These are phyloP conservation scores for Jatropha multifida DNA, from an alignment of 441 rosid genomes.

Conservation along the genomic window DNA sequence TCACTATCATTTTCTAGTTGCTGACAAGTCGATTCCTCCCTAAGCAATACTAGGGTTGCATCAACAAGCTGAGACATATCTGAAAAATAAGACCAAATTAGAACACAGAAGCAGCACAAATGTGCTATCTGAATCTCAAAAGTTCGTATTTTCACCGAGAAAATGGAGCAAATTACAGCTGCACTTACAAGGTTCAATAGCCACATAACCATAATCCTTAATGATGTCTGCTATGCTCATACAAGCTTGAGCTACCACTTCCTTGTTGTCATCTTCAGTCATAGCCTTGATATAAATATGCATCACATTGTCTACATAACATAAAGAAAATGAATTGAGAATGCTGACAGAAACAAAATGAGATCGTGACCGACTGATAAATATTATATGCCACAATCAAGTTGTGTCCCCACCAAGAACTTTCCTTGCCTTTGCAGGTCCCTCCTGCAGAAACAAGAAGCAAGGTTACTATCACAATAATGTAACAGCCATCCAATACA, in stretches of 20 bases:
- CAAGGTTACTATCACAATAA: conserved; percentile 19
- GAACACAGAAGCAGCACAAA: conserved; percentile 21
- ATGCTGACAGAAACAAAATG: conserved; percentile 15
- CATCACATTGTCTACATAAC: conserved; percentile 70
- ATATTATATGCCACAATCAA: conserved; percentile 19
- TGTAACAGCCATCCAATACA: conserved; percentile 7
- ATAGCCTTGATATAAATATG: conserved; percentile 73
- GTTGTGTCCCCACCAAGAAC: conserved; percentile 59
- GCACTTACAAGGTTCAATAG: conserved; percentile 85
- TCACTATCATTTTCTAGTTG: conserved; percentile 73
- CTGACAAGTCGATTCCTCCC: conserved; percentile 90
- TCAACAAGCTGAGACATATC: conserved; percentile 81
- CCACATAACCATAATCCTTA: conserved; percentile 79
- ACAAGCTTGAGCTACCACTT: conserved; percentile 97
- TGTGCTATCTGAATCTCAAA: background rate
- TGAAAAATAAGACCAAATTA: conserved; percentile 41
- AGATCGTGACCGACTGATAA: conserved; percentile 6
- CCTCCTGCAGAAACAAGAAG: conserved; percentile 57
- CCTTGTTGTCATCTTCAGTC: conserved; percentile 96
- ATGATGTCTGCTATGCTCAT: conserved; percentile 79
- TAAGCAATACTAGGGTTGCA: conserved; percentile 68
- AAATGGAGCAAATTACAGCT: conserved; percentile 12
- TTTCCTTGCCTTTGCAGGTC: conserved; percentile 64
- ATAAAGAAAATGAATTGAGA: conserved; percentile 23
- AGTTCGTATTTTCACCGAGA: background rate